These are phyloP conservation scores for Colletotrichum cuscutae DNA, from an alignment of 2,329 filamentous ascomycete genomes.

Conservation along the genomic window DNA sequence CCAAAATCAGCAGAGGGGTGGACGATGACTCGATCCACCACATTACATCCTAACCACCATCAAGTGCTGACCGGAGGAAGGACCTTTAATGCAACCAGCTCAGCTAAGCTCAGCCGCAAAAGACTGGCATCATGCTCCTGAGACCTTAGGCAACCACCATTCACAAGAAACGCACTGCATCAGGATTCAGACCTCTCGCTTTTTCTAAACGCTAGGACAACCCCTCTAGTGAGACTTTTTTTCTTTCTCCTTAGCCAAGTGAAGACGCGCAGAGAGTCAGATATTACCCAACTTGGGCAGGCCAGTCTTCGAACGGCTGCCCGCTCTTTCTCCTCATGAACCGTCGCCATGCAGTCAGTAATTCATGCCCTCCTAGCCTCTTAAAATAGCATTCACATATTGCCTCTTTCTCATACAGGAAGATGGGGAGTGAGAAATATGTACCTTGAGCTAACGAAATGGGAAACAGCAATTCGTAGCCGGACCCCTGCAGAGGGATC, in stretches of 20 bases:
- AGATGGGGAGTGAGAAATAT: neutral
- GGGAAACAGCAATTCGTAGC: conserved; percentile 8
- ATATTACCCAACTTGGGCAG: neutral
- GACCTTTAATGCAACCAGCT: conserved; percentile 1
- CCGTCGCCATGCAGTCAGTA: conserved; percentile 28
- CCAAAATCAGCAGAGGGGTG: neutral
- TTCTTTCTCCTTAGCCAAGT: neutral
- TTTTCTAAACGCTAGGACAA: conserved; percentile 5
- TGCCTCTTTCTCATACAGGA: too few species aligned
- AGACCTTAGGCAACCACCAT: conserved; percentile 18
- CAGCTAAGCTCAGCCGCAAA: conserved; percentile 30
- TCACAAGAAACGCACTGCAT: conserved; percentile 7
- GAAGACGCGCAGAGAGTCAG: neutral
- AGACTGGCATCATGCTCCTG: conserved; percentile 32
- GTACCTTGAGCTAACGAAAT: neutral
- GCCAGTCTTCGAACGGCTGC: neutral
- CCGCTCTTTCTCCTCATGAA: conserved; percentile 18
- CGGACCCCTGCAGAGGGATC: conserved; percentile 42
- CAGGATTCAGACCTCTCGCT: neutral
- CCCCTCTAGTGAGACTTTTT: conserved; percentile 22
- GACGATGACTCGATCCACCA: conserved; percentile 33
- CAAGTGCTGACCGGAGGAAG: conserved; percentile 22
- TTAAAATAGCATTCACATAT: neutral
- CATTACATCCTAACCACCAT: neutral
- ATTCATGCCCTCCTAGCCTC: conserved; percentile 17